A percentile compares a stretch with the other conserved stretches of the same genome.
These are phyloP conservation scores for Trichosporon inkin DNA, from an alignment of 1,284 basidiomycete genomes.

Conservation along the genomic window DNA sequence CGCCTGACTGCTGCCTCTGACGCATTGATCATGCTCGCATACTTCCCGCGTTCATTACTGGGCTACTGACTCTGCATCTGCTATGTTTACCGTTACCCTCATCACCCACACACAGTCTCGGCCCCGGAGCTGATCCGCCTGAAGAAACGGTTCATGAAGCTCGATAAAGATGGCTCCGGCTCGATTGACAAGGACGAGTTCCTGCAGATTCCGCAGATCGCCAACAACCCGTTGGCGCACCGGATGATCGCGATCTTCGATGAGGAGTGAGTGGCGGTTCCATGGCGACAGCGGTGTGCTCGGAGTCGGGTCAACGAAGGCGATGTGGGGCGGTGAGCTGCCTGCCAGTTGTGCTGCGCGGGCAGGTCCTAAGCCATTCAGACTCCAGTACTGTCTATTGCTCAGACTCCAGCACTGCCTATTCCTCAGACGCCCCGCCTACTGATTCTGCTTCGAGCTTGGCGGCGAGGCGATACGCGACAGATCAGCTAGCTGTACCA, in stretches of 20 bases:
- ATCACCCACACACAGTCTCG: conserved; percentile 61
- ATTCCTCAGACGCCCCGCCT: too few species aligned
- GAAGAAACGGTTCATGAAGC: conserved; percentile 99
- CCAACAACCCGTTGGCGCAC: conserved; percentile 92
- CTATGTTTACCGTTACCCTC: not conserved
- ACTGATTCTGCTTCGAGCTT: too few species aligned
- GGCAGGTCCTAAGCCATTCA: too few species aligned
- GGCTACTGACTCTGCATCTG: not conserved
- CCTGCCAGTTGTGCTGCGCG: too few species aligned
- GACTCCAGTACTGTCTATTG: too few species aligned
- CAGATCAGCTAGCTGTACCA: not conserved
- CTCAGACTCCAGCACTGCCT: too few species aligned
- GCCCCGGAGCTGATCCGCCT: conserved; percentile 84
- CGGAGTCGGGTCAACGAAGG: not conserved
- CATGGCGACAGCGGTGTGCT: not conserved
- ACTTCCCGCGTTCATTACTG: not conserved
- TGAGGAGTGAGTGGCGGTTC: conserved; percentile 70
- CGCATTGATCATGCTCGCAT: not conserved
- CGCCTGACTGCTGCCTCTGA: not conserved
- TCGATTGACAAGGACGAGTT: conserved; percentile 99
- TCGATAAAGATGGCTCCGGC: conserved; percentile 95
- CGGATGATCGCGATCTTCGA: conserved; percentile 99
- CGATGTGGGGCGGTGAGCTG: not conserved
- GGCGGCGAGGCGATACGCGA: too few species aligned
- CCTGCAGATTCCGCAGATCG: conserved; percentile 96